Evolutionary conservation across 331 rosid genomes (phyloP).

Genomic region (Quercus phellos): DNA sequence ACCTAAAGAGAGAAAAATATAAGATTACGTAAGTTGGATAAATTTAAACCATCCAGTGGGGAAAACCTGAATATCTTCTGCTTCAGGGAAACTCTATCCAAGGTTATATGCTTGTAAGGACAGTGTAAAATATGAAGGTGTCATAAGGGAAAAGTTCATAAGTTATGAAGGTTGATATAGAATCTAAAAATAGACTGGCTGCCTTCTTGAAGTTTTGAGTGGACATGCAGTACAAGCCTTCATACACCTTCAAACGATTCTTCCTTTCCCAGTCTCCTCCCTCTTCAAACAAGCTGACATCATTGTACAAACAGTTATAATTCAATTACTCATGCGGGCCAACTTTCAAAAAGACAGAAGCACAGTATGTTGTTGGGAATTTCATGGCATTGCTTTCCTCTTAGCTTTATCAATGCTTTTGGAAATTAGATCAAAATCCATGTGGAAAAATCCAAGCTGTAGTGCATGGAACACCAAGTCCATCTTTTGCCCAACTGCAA

Average conservation of each 20-base stretch:
- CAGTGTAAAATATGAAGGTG: constrained; percentile 85
- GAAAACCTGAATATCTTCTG: constrained; percentile 56
- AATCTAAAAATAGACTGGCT: constrained; percentile 77
- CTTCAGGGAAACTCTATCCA: constrained; percentile 91
- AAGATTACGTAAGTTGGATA: not conserved
- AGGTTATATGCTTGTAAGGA: constrained; percentile 78
- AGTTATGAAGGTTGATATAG: constrained; percentile 89
- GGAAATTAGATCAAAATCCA: constrained; percentile 45
- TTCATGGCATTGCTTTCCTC: constrained; percentile 39
- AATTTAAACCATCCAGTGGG: not conserved
- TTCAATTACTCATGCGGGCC: constrained; percentile 5
- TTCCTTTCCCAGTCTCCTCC: constrained; percentile 99
- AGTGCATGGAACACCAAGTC: constrained; percentile 81
- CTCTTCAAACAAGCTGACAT: constrained; percentile 85
- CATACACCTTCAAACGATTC: constrained; percentile 86
- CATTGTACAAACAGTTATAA: constrained; percentile 22
- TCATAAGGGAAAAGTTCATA: constrained; percentile 86
- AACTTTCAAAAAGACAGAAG: constrained; percentile 12
- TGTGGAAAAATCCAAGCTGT: constrained; percentile 85
- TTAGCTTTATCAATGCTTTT: constrained; percentile 92
- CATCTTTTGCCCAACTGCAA: constrained; percentile 96
- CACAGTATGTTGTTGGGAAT: not conserved
- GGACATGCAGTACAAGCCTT: constrained; percentile 86
- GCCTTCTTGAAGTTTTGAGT: constrained; percentile 91
- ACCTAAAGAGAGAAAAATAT: constrained; percentile 34